A percentile compares a stretch with the other conserved stretches of the same genome.
These are phyloP conservation scores for Cryptococcus sp. DNA, from an alignment of 1,284 basidiomycete genomes.

Conservation along the genomic window DNA sequence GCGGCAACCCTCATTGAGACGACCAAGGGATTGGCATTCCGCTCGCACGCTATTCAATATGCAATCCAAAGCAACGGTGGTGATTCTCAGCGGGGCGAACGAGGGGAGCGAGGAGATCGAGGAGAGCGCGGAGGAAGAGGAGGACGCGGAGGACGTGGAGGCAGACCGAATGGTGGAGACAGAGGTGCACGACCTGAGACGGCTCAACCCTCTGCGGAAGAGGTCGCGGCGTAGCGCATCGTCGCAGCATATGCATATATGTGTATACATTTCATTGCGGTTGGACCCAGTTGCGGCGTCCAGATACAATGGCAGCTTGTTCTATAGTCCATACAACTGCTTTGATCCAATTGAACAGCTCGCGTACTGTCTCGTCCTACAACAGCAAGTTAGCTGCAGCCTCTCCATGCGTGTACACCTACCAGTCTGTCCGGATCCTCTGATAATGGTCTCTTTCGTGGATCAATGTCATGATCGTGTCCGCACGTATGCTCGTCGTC, in stretches of 20 bases:
- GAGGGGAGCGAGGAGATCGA: constrained; percentile 31
- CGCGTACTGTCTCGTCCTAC: constrained; percentile 49
- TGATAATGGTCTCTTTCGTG: constrained; percentile 24
- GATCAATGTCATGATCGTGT: constrained; percentile 14
- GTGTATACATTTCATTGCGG: constrained; percentile 17
- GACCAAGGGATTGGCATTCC: constrained; percentile 85
- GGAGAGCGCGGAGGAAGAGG: constrained; percentile 38
- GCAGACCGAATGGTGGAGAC: constrained; percentile 16
- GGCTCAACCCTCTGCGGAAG: constrained; percentile 8
- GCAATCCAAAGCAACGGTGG: constrained; percentile 60
- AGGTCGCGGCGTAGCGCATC: constrained; percentile 15
- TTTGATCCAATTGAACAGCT: constrained; percentile 55
- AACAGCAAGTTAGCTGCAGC: constrained; percentile 1
- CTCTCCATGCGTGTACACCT: constrained; percentile 11
- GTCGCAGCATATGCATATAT: constrained; percentile 3
- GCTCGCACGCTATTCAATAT: constrained; percentile 86
- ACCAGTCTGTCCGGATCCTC: constrained; percentile 49
- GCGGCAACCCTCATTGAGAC: constrained; percentile 97
- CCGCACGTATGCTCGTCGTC: constrained; percentile 18
- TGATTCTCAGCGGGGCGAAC: constrained; percentile 25
- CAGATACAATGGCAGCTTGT: constrained; percentile 50
- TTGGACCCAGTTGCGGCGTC: constrained; percentile 29
- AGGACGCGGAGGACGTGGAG: constrained; percentile 30
- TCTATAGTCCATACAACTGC: constrained; percentile 53
- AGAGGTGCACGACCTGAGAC: no score